Evolutionary conservation across 139 green algal species (phyloP).

Genomic region (Auxenochlorella pyrenoidosa): DNA sequence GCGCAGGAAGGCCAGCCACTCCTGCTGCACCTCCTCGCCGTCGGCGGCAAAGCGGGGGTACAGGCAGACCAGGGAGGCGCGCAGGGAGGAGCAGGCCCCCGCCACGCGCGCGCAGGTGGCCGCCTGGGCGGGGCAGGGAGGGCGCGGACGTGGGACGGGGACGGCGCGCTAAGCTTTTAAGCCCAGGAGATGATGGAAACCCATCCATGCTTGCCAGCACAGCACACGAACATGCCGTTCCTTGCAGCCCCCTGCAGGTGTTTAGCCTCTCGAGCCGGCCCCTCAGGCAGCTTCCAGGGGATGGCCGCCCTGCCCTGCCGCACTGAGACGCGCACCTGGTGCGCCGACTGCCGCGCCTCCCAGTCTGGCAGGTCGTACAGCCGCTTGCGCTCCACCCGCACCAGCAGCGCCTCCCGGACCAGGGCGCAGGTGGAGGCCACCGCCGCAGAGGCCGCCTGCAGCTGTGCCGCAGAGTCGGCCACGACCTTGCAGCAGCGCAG

Average conservation of each 20-base stretch:
- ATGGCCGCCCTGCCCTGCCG: too few relatives aligned
- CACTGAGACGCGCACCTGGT: slow-evolving; percentile 53
- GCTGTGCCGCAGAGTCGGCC: slow-evolving; percentile 74
- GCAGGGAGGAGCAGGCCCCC: slow-evolving; percentile 62
- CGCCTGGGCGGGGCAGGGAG: neutral
- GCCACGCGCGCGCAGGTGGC: slow-evolving; percentile 39
- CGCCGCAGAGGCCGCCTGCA: slow-evolving; percentile 69
- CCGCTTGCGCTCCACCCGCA: slow-evolving; percentile 88
- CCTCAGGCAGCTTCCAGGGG: too few relatives aligned
- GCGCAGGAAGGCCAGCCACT: slow-evolving; percentile 85
- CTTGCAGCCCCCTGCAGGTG: neutral
- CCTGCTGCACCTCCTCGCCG: slow-evolving; percentile 85
- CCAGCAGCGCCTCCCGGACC: slow-evolving; percentile 75
- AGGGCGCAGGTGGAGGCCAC: slow-evolving; percentile 70
- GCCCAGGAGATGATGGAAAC: too few relatives aligned
- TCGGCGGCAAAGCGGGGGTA: slow-evolving; percentile 83
- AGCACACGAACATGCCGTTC: too few relatives aligned
- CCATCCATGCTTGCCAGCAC: too few relatives aligned
- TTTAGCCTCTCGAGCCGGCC: neutral
- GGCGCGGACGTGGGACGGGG: too few relatives aligned
- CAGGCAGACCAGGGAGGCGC: slow-evolving; percentile 60
- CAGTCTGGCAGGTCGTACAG: slow-evolving; percentile 87
- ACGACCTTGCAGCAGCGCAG: slow-evolving; percentile 72
- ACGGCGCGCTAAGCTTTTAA: too few relatives aligned
- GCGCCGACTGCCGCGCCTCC: slow-evolving; percentile 69